Evolutionary conservation across 441 rosid genomes (phyloP).

Genomic region (Viola pubescens): DNA sequence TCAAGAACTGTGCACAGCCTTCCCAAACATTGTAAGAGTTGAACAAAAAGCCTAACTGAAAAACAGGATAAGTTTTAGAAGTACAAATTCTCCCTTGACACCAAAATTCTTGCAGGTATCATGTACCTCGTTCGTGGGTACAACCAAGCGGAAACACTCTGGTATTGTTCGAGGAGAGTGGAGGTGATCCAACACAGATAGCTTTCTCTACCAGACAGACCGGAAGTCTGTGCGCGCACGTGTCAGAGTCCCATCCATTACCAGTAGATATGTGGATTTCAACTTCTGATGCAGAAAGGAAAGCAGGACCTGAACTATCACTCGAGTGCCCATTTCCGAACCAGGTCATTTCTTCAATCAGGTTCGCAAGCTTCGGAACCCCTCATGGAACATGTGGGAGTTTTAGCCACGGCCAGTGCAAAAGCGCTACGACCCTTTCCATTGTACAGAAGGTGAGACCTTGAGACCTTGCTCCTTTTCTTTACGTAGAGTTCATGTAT

Average conservation of each 20-base stretch:
- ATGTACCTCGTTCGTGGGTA: slow-evolving; percentile 92
- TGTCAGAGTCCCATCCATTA: slow-evolving; percentile 67
- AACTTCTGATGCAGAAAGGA: slow-evolving; percentile 30
- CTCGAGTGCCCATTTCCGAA: slow-evolving; percentile 53
- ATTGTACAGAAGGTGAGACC: slow-evolving; percentile 50
- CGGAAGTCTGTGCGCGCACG: slow-evolving; percentile 51
- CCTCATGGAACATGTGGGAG: slow-evolving; percentile 77
- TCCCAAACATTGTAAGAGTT: slow-evolving; percentile 77
- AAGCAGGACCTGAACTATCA: slow-evolving; percentile 39
- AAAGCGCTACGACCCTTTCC: slow-evolving; percentile 51
- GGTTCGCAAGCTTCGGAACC: slow-evolving; percentile 85
- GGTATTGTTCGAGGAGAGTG: slow-evolving; percentile 80
- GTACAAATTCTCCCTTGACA: slow-evolving; percentile 4
- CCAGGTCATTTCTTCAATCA: slow-evolving; percentile 70
- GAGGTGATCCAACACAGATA: slow-evolving; percentile 86
- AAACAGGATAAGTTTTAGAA: slow-evolving; percentile 1
- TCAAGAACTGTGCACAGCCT: slow-evolving; percentile 80
- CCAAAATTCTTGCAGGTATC: slow-evolving; percentile 47
- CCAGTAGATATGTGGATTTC: slow-evolving; percentile 71
- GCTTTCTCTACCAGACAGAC: slow-evolving; percentile 45
- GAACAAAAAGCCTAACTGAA: neutral
- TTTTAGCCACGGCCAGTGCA: slow-evolving; percentile 62
- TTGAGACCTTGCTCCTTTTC: neutral
- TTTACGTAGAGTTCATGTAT: neutral
- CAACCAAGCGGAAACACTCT: slow-evolving; percentile 62